Percentiles rank a stretch among this genome's conserved stretches.
Conservation (phyloP, 2,329 filamentous ascomycete species). For the Talaromyces verruculosus region DNA sequence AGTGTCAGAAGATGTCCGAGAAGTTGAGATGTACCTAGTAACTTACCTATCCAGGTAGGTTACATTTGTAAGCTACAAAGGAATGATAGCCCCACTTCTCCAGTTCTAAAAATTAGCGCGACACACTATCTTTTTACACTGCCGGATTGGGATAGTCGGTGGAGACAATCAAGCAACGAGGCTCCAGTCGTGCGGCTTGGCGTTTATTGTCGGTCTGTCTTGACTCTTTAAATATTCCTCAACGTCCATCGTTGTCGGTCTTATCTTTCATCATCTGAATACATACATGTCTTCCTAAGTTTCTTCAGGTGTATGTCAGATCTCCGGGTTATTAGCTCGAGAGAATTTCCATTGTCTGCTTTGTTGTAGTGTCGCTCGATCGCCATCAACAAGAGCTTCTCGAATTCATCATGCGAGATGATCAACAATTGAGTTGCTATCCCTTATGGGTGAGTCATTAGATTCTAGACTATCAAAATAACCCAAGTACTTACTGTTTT, state of each 20-base stretch:
- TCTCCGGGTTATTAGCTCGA: neutral
- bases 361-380: neutral
- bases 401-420: constrained; percentile 12
- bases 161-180: neutral
- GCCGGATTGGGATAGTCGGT: neutral
- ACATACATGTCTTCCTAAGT: neutral
- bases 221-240: neutral
- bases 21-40: neutral
- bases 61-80: neutral
- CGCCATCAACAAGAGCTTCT: neutral
- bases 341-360: neutral
- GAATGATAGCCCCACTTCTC: neutral
- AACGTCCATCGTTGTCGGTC: neutral
- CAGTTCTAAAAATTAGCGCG: neutral
- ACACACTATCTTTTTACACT: neutral
- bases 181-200: neutral
- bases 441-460: constrained; percentile 23
- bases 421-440: constrained; percentile 11
- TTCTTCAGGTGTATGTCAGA: neutral
- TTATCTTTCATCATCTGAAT: neutral
- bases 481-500: no score
- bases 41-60: no score
- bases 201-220: constrained; percentile 3
- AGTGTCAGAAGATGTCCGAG: neutral
- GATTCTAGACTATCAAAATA: no score